Evolutionary conservation across 805 yeast genomes (phyloP).

Genomic region (Metschnikowia santaceciliae): DNA sequence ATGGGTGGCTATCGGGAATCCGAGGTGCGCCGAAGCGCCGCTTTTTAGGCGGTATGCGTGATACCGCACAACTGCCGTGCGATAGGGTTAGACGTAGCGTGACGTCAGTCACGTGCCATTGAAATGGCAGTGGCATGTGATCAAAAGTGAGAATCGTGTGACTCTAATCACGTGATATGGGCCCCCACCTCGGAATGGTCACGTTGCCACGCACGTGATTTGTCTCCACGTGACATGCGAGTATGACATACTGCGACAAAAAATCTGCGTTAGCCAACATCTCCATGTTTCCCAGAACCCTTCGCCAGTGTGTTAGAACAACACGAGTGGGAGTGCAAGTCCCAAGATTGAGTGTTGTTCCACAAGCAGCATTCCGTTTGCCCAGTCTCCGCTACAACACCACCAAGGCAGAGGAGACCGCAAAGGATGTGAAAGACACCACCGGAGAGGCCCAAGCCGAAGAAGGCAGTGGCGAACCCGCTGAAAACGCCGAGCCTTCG

Average conservation of each 20-base stretch:
- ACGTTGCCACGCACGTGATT: not conserved
- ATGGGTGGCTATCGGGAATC: not conserved
- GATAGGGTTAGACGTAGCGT: not conserved
- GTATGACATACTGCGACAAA: not conserved
- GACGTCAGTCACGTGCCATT: too few relatives aligned
- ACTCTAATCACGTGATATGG: not conserved
- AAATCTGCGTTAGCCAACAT: not conserved
- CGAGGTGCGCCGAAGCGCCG: not conserved
- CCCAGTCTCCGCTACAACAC: constrained; percentile 6
- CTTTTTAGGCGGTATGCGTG: constrained; percentile 1
- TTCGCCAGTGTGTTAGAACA: constrained; percentile 2
- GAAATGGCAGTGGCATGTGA: too few relatives aligned
- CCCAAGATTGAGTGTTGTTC: not conserved
- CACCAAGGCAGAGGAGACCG: constrained; percentile 6
- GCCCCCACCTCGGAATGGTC: too few relatives aligned
- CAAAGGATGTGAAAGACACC: constrained; percentile 4
- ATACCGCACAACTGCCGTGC: not conserved
- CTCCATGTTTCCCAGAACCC: constrained; percentile 2
- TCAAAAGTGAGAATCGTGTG: too few relatives aligned
- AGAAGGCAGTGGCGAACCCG: constrained; percentile 13
- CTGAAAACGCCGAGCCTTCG: constrained; percentile 19
- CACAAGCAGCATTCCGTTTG: not conserved
- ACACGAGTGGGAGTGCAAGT: not conserved
- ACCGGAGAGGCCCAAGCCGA: not conserved
- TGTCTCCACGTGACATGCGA: not conserved